Conservation (phyloP, 495 filamentous ascomycete genomes). For the Glutinoglossum americanum region DNA sequence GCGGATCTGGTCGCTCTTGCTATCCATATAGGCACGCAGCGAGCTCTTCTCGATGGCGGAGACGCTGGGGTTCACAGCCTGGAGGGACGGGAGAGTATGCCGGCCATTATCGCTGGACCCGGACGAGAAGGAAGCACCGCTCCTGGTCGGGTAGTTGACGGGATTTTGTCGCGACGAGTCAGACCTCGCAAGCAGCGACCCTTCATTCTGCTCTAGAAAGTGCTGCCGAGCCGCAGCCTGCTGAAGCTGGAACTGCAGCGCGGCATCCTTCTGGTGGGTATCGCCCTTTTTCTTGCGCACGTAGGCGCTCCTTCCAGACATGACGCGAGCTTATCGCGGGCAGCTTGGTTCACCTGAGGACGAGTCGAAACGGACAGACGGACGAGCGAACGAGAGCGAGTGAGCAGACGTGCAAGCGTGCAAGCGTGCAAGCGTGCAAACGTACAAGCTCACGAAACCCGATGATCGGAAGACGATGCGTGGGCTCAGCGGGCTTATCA, state of each 20-base stretch:
- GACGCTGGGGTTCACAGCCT: background rate
- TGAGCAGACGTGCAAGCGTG: background rate
- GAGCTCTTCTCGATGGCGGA: constrained; percentile 4
- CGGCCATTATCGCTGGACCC: background rate
- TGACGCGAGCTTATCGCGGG: background rate
- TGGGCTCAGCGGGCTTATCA: background rate
- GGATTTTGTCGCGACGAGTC: background rate
- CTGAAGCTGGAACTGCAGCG: background rate
- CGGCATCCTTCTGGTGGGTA: background rate
- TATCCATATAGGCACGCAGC: constrained; percentile 26
- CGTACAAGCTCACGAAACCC: no score
- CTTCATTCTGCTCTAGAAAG: background rate
- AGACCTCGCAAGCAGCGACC: background rate
- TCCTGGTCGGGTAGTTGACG: background rate
- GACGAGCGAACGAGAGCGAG: background rate
- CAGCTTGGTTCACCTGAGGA: background rate
- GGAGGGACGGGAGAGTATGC: background rate
- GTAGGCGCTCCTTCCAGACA: constrained; percentile 5
- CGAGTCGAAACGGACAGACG: background rate
- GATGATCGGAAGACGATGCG: no score
- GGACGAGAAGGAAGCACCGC: background rate
- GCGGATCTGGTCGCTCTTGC: constrained; percentile 28
- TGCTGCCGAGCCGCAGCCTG: background rate
- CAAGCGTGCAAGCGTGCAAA: no score
- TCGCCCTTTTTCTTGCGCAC: constrained; percentile 6